Conservation (phyloP, 257 asterid species). For the Solanum arcanum region DNA sequence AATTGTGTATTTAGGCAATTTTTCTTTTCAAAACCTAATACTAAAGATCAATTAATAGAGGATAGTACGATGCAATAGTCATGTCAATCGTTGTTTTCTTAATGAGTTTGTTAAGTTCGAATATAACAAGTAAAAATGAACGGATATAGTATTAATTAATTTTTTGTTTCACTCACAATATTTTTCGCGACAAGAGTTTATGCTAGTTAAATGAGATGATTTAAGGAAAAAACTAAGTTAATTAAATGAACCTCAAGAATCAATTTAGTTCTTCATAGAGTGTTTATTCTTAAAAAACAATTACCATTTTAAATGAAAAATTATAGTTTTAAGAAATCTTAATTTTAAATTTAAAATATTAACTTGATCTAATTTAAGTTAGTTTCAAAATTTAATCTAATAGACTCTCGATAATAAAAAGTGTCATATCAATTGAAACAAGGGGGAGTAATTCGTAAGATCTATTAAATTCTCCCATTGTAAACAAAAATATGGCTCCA, state of each 20-base stretch:
- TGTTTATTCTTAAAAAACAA: not conserved
- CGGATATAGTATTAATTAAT: not conserved
- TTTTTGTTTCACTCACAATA: not conserved
- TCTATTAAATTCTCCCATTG: not conserved
- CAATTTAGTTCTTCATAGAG: too few species aligned
- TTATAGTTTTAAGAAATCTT: not conserved
- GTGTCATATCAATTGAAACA: not conserved
- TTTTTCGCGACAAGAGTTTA: not conserved
- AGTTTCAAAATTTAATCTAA: not conserved
- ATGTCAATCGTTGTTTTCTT: not conserved
- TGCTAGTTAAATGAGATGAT: not conserved
- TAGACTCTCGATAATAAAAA: not conserved
- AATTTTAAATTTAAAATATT: not conserved
- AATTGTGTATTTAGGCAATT: not conserved
- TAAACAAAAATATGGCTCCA: not conserved
- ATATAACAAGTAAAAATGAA: not conserved
- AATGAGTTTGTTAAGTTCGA: not conserved
- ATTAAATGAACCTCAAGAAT: not conserved
- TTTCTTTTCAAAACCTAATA: not conserved
- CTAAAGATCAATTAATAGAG: not conserved
- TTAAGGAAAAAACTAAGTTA: not conserved
- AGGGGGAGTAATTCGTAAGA: not conserved
- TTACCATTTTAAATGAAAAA: not conserved
- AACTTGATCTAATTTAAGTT: not conserved
- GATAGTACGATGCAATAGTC: not conserved